Base-by-base conservation (phyloP, 495 filamentous ascomycete genomes). In the Hypoxylon trugodes region DNA sequence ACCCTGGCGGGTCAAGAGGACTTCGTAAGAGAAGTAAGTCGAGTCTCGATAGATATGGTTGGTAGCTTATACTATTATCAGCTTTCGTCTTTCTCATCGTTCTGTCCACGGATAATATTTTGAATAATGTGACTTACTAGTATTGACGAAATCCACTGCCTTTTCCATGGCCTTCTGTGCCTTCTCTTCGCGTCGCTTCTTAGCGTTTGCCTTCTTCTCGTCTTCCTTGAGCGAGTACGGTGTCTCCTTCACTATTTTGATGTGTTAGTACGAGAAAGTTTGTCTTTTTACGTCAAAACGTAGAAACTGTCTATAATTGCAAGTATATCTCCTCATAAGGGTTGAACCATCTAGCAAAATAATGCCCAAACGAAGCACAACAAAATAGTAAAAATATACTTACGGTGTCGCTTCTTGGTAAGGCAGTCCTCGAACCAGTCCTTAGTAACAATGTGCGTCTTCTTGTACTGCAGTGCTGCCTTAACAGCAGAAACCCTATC, bases 101-200 rank as follows among this genome's bases (percentile, higher is more conserved):
- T 10, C 28, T 30, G 28, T 5, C 10, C 4, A 10, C 4, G 10
- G 4, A 30, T 30, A 4, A 10, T 4, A 10, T 5, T 30, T 4
- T 10, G 4, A 10, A 5, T 5, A 30, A 30, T 4, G 7, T 22
- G 15, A 68, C 71, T 60, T 57, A 74, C 75, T 69, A n/a, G 65
- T 32, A 45, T 79, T 73, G 10, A 80, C 69, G 32, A 52, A 64
- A 30, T 46, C 71, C 41, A 78, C 72, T 37, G 78, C 67, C 61
- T 83, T 75, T 46, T 81, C 77, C 13, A 84, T 62, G 59, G 80
- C 75, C 32, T 79, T 82, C 69, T 79, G 74, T 59, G 76, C 83
- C 37, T 79, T 82, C 55, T 85, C 79, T 18, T 33, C 6, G 24
- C 26, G 12, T 18, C 21, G 35, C 28, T 55, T 45, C 30, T 64